These are phyloP conservation scores for Cryptomeria japonica DNA, from an alignment of 75 land plant species.

Conservation along the genomic window DNA sequence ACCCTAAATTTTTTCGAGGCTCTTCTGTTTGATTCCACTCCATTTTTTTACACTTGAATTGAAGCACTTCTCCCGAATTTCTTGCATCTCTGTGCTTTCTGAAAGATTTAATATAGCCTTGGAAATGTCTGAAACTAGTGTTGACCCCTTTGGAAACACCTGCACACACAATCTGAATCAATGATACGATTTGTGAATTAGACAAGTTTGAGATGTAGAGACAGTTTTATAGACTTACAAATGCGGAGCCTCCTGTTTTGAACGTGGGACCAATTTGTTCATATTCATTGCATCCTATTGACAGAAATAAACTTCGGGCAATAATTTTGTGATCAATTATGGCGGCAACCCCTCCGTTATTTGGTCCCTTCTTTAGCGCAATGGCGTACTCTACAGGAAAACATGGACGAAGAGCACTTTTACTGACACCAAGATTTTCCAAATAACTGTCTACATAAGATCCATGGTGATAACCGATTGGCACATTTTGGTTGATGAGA, in stretches of 20 bases:
- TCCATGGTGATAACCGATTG: slow-evolving; percentile 16
- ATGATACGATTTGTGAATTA: too few relatives aligned
- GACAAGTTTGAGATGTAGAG: too few relatives aligned
- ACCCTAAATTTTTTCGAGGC: too few relatives aligned
- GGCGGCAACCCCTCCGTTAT: slow-evolving; percentile 32
- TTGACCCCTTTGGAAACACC: too few relatives aligned
- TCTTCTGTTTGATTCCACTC: too few relatives aligned
- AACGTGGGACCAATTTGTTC: slow-evolving; percentile 2
- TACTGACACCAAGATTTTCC: slow-evolving; percentile 17
- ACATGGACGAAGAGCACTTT: slow-evolving; percentile 14
- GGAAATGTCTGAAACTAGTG: too few relatives aligned
- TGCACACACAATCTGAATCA: too few relatives aligned
- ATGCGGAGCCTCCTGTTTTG: slow-evolving; percentile 17
- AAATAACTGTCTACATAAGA: too few relatives aligned
- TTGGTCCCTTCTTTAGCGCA: background rate
- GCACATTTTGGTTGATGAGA: slow-evolving; percentile 15
- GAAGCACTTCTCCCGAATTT: too few relatives aligned
- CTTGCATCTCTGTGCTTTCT: too few relatives aligned
- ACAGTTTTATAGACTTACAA: slow-evolving; percentile 12
- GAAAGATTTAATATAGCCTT: too few relatives aligned
- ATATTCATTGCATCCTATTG: slow-evolving; percentile 11
- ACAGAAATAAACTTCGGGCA: slow-evolving; percentile 17
- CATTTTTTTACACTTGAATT: too few relatives aligned
- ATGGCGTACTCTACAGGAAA: slow-evolving; percentile 18
- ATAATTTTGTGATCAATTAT: slow-evolving; percentile 20